These are phyloP conservation scores for Cystofilobasidium bisporidii DNA, from an alignment of 768 basidiomycete species.

Conservation along the genomic window DNA sequence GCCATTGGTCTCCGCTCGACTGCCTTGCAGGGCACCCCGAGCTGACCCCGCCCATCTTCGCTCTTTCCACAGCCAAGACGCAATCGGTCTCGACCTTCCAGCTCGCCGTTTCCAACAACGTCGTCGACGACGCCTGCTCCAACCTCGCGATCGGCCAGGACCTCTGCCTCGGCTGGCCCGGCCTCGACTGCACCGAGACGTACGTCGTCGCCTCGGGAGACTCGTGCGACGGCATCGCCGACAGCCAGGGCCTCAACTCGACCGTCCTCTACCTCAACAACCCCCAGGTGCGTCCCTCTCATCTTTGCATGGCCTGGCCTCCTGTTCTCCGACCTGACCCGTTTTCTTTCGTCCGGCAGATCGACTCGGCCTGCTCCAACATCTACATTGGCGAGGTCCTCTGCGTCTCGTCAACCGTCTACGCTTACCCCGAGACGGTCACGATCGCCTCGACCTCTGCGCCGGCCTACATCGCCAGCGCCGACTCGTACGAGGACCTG, in stretches of 20 bases:
- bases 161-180: conserved; percentile 56
- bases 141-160: conserved; percentile 52
- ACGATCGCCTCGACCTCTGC: conserved; percentile 30
- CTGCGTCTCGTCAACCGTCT: conserved; percentile 45
- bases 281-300: conserved; percentile 47
- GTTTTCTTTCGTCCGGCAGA: conserved; percentile 26
- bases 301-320: not conserved
- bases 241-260: conserved; percentile 44
- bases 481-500: conserved; percentile 19
- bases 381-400: conserved; percentile 69
- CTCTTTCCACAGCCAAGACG: conserved; percentile 31
- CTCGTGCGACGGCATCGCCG: conserved; percentile 50
- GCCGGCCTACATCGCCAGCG: conserved; percentile 20
- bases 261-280: conserved; percentile 59
- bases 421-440: conserved; percentile 45
- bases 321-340: not conserved
- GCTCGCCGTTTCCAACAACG: conserved; percentile 55
- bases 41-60: not conserved
- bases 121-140: conserved; percentile 50
- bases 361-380: conserved; percentile 49
- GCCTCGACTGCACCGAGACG: conserved; percentile 55
- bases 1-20: too few relatives aligned
- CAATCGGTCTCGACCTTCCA: conserved; percentile 53
- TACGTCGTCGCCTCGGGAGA: conserved; percentile 53
- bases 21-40: not conserved